Conservation (phyloP, 805 yeast genomes). For the Kodamaea hsintzibuensis region DNA sequence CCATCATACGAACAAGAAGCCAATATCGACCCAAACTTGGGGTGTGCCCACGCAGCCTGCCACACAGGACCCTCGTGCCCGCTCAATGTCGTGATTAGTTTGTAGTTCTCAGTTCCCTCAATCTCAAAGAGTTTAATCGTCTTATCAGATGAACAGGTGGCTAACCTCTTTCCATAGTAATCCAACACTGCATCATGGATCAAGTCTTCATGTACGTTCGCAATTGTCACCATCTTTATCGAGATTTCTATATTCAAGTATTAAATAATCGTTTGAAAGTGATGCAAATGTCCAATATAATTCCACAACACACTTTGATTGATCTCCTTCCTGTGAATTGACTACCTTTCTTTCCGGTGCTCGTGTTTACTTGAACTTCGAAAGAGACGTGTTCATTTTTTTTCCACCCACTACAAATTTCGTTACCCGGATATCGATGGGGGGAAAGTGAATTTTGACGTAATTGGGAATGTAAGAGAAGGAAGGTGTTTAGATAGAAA, state of each 20-base stretch:
- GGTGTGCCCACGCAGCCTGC: constrained; percentile 99
- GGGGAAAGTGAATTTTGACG: not conserved
- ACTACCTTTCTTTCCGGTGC: not conserved
- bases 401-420: not conserved
- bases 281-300: not conserved
- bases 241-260: not conserved
- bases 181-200: constrained; percentile 97
- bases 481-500: not conserved
- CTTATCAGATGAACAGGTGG: constrained; percentile 95
- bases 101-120: constrained; percentile 77
- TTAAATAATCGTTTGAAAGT: not conserved
- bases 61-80: constrained; percentile 99
- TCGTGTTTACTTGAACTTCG: not conserved
- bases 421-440: constrained; percentile 9
- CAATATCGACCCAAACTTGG: constrained; percentile 91
- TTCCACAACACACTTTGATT: not conserved
- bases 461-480: not conserved
- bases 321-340: not conserved
- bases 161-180: constrained; percentile 93
- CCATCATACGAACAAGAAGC: constrained; percentile 98
- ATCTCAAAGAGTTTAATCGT: constrained; percentile 93
- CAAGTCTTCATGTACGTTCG: constrained; percentile 88
- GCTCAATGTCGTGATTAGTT: constrained; percentile 75
- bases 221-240: constrained; percentile 68
- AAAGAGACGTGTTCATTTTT: constrained; percentile 12